A percentile compares a stretch with the other conserved stretches of the same genome.
Evolutionary conservation across 371 early-diverging fungal genomes (phyloP).

Genomic region (Hamiltosporidium tvaerminnensis): DNA sequence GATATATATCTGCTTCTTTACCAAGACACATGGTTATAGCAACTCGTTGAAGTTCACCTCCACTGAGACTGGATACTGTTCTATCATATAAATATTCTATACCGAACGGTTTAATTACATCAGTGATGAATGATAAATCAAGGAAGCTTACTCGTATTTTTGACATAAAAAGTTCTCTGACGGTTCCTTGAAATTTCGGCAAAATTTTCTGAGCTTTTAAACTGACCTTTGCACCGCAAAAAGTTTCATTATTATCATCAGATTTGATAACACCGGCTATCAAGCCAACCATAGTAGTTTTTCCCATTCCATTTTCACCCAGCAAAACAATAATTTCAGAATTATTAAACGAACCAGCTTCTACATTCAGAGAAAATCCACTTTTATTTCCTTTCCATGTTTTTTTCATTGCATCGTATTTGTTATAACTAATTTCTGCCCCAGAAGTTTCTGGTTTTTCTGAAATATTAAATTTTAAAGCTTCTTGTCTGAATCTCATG

Average conservation of each 20-base stretch:
- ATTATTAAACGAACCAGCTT: conserved; percentile 73
- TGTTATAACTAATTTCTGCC: background rate
- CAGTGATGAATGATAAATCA: conserved; percentile 85
- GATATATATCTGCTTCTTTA: conserved; percentile 84
- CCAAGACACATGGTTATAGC: conserved; percentile 84
- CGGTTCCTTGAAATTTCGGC: conserved; percentile 76
- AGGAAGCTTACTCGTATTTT: conserved; percentile 75
- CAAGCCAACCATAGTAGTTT: conserved; percentile 88
- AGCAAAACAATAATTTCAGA: conserved; percentile 96
- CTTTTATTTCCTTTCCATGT: conserved; percentile 52
- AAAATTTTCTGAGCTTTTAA: conserved; percentile 97
- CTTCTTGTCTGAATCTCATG: conserved; percentile 92
- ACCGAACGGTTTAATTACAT: conserved; percentile 83
- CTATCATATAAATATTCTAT: conserved; percentile 83
- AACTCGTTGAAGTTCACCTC: conserved; percentile 98
- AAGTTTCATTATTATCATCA: conserved; percentile 60
- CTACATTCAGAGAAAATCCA: conserved; percentile 66
- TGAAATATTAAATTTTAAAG: conserved; percentile 76
- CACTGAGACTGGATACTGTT: conserved; percentile 70
- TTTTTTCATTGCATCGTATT: conserved; percentile 15
- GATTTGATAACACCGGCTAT: conserved; percentile 63
- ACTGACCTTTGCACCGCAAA: conserved; percentile 67
- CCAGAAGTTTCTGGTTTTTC: conserved; percentile 51
- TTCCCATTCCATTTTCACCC: conserved; percentile 98
- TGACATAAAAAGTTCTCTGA: conserved; percentile 76